Evolutionary conservation across 495 filamentous ascomycete genomes (phyloP).

Genomic region (Xylaria nigripes): DNA sequence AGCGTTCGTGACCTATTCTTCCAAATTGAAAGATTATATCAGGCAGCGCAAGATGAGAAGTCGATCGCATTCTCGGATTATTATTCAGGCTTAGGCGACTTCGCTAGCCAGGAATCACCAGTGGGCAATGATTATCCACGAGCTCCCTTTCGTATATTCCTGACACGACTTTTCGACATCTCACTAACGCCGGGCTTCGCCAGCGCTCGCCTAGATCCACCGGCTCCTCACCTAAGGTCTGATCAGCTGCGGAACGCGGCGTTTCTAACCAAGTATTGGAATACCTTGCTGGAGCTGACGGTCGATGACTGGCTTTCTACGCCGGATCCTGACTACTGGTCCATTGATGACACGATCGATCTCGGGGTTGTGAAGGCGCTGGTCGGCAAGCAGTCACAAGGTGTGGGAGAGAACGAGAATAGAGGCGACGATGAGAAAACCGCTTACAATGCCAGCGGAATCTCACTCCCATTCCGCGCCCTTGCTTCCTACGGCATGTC

Average conservation of each 20-base stretch:
- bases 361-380: conserved; percentile 15
- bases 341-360: conserved; percentile 4
- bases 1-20: conserved; percentile 28
- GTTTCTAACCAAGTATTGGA: conserved; percentile 28
- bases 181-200: conserved; percentile 38
- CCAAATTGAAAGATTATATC: conserved; percentile 36
- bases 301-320: conserved; percentile 23
- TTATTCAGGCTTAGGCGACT: not conserved
- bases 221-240: conserved; percentile 20
- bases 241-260: conserved; percentile 33
- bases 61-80: conserved; percentile 22
- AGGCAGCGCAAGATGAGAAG: conserved; percentile 23
- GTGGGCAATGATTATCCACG: not conserved
- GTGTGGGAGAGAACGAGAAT: not conserved
- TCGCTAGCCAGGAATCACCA: not conserved
- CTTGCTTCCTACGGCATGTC: conserved; percentile 22
- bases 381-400: not conserved
- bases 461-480: conserved; percentile 20
- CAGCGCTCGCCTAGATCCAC: conserved; percentile 17
- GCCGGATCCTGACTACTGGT: conserved; percentile 15
- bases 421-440: not conserved
- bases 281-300: conserved; percentile 17
- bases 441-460: not conserved
- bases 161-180: conserved; percentile 39
- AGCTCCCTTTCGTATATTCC: conserved; percentile 31